Percentiles rank a stretch among this genome's conserved stretches.
Conservation (phyloP, 345 rosid genomes). For the Corchorus olitorius region DNA sequence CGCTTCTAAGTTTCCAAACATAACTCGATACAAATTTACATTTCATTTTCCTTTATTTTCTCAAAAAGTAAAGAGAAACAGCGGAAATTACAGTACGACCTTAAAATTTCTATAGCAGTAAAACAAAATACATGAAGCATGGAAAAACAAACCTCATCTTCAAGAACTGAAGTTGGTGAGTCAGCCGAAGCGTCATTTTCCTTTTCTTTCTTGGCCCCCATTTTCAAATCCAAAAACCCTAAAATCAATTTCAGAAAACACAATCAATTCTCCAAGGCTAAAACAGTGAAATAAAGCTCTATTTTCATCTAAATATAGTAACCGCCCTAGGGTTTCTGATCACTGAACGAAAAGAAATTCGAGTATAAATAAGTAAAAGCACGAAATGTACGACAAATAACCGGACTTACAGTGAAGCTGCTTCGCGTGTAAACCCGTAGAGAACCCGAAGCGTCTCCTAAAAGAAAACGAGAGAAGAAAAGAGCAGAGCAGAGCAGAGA, state of each 20-base stretch:
- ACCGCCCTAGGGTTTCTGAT: background rate
- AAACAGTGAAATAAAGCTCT: background rate
- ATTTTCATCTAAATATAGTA: background rate
- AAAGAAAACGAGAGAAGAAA: background rate
- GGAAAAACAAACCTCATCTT: conserved; percentile 57
- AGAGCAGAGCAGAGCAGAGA: background rate
- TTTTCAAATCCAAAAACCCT: conserved; percentile 35
- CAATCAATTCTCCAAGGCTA: background rate
- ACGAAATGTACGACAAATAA: conserved; percentile 5
- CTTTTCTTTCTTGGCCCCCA: conserved; percentile 33
- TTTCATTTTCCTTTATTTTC: background rate
- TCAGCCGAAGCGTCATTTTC: conserved; percentile 53
- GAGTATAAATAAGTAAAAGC: background rate
- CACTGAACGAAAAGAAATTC: background rate
- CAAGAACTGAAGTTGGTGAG: conserved; percentile 91
- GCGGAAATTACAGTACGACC: background rate
- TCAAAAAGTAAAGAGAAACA: background rate
- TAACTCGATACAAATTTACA: background rate
- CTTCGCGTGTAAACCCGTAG: background rate
- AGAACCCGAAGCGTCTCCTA: background rate
- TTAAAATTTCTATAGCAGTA: too few relatives aligned
- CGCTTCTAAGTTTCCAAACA: background rate
- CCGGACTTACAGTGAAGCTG: background rate
- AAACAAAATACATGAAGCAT: background rate
- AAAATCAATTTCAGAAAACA: background rate